Evolutionary conservation across 129 eudicot species (phyloP).

Genomic region (Flaveria sonorensis): DNA sequence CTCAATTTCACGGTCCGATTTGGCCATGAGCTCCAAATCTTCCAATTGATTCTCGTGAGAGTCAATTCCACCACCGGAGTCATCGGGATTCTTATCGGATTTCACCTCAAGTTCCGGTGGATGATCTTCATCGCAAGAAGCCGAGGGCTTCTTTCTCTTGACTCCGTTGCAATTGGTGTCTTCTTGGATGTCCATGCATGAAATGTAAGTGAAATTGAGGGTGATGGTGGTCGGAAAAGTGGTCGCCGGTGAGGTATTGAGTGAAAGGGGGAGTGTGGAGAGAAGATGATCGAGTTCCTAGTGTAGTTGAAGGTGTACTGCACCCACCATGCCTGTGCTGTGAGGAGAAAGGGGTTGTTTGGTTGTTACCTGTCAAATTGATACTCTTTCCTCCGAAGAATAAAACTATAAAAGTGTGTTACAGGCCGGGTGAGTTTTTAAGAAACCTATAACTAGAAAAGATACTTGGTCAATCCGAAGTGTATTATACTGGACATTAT

Average conservation of each 20-base stretch:
- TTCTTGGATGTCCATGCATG: conserved; percentile 28
- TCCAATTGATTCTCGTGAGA: not conserved
- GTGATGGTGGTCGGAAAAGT: not conserved
- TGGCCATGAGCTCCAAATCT: conserved; percentile 6
- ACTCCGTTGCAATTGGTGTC: not conserved
- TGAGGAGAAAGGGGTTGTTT: not conserved
- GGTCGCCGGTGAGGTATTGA: conserved; percentile 16
- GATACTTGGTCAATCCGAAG: accelerated
- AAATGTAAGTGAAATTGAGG: conserved; percentile 25
- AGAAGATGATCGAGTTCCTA: not conserved
- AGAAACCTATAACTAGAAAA: no score
- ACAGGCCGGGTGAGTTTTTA: no score
- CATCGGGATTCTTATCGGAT: conserved; percentile 27
- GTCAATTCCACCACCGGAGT: not conserved
- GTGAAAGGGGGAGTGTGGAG: not conserved
- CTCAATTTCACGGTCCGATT: conserved; percentile 29
- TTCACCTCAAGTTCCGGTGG: conserved; percentile 25
- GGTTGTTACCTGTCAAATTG: no score
- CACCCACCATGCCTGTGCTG: conserved; percentile 12
- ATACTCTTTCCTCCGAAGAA: no score
- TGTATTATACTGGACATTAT: no score
- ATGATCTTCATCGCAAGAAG: conserved; percentile 42
- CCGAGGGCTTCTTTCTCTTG: conserved; percentile 24
- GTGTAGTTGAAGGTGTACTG: conserved; percentile 15
- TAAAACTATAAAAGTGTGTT: no score